Evolutionary conservation across 306 rosid species (phyloP).

Genomic region (Pterocarpus santalinus): DNA sequence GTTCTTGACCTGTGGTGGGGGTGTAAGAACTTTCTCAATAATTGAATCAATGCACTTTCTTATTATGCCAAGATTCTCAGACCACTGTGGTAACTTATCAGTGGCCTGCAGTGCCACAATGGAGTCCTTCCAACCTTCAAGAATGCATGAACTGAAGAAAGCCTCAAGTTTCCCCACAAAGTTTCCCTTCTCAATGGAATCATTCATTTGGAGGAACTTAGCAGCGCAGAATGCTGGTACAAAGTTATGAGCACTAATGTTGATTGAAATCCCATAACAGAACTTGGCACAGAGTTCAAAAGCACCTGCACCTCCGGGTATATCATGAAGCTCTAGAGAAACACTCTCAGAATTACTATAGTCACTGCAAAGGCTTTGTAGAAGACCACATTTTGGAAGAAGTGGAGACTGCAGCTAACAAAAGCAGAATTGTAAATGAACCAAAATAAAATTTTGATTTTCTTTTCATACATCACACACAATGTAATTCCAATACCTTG

Average conservation of each 20-base stretch:
- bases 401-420: slow-evolving; percentile 81
- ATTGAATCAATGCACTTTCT: slow-evolving; percentile 90
- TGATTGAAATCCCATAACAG: slow-evolving; percentile 88
- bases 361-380: slow-evolving; percentile 79
- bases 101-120: slow-evolving; percentile 73
- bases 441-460: slow-evolving; percentile 15
- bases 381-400: slow-evolving; percentile 77
- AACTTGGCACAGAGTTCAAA: slow-evolving; percentile 92
- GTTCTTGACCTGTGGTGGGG: slow-evolving; percentile 72
- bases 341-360: slow-evolving; percentile 56
- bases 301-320: slow-evolving; percentile 88
- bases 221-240: slow-evolving; percentile 81
- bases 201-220: slow-evolving; percentile 85
- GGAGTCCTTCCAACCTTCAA: slow-evolving; percentile 96
- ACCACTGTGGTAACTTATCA: slow-evolving; percentile 76
- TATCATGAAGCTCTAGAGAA: slow-evolving; percentile 78
- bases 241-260: slow-evolving; percentile 88
- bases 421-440: slow-evolving; percentile 51
- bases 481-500: slow-evolving; percentile 67
- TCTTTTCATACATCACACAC: slow-evolving; percentile 11
- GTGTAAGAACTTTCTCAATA: slow-evolving; percentile 80
- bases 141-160: slow-evolving; percentile 86
- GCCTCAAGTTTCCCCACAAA: slow-evolving; percentile 82
- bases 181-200: slow-evolving; percentile 78
- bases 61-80: slow-evolving; percentile 87